Base-by-base conservation (phyloP, 129 eudicot species). In the Silybum marianum region DNA sequence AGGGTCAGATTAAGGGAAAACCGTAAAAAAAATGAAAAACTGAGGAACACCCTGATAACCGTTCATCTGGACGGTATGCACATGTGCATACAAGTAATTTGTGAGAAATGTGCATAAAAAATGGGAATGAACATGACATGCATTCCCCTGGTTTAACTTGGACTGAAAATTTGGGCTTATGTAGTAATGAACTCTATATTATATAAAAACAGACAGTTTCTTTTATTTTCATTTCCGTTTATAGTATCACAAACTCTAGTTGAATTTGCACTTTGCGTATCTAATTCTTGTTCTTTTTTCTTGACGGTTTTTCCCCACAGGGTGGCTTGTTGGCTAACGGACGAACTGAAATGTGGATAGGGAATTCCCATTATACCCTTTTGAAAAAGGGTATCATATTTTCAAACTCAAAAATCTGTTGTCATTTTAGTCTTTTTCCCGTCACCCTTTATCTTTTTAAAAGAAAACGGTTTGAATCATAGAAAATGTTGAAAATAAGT, bases 401-500 rank as follows among this genome's bases (percentile, higher is more conserved):
- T 51, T 51, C 63, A 22, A 51, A 69, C 28, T 79, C 26, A n/a
- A 40, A 69, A 69, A 26, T 23, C 74, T 66, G 69, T 16, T 70
- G 82, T 48, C 23, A 24, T n/a, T 28, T 69, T 28, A 69, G 76
- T 21, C 51, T n/a, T n/a, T n/a, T 46, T 34, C 69, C 18, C 13
- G 51, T 11, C 48, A 70, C 69, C 51, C 75, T n/a, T 38, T 38
- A 3, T 51, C 63, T 71, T 39, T 62, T 2, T n/a, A n/a, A 62
- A 13, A 11, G 13, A 23, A 79, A 67, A 82, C 69, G 71, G 76
- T 46, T n/a, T 68, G 4, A 26, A 28, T 46, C 18, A 26, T 71
- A 34, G 63, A 51, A 51, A 82, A 67, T 75, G 85, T 74, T 46
- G 80, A 82, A 81, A 28, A 44, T 42, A 60, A n/a, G 63, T 67